Base-by-base conservation (phyloP, 345 rosid species). In the Microcos paniculata region DNA sequence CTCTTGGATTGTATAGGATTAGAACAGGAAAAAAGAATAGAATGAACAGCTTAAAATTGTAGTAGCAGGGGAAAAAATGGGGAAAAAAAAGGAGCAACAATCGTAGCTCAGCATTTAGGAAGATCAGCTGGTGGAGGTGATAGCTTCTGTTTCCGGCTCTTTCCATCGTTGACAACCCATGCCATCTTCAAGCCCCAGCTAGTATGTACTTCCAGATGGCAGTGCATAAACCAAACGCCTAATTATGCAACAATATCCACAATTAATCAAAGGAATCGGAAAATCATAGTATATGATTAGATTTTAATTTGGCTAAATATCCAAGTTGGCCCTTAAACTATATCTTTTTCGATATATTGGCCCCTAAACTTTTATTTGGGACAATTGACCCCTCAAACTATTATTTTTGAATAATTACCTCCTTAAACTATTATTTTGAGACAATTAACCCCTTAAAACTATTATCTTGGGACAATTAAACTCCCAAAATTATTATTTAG, bases 181-280 rank as follows among this genome's bases (percentile, higher is more conserved):
- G 79, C 79, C 82, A 80, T 80, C 53, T 48, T 80, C 79, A 80
- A 62, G 13, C 82, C 82, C 82, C 82, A 80, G 45, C 79, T 80
- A 3, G 70, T 80, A 38, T 79, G 79, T 16, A 75, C 76, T 33
- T 80, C 76, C 23, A 80, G 12, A 40, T 80, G 82, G 65, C 79
- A 80, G 38, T 80, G 82, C 82, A 80, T 70, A 46, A 80, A 70
- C 82, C 82, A 80, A 19, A 75, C 79, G 10, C 82, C 82, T 79
- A 33, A 33, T 62, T 46, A 62, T 62, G 67, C 46, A 62, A 45
- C 45, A 35, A 52, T 21, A 11, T 64, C 13, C 30, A 38, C 19
- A 64, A 49, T 63, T 52, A 52, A 52, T 52, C 12, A 52, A 52
- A 15, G 33, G 38, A 28, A 62, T 5, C 24, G 33, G 23, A 62